Base-by-base conservation (phyloP, 257 asterid species). In the Coffea canephora region DNA sequence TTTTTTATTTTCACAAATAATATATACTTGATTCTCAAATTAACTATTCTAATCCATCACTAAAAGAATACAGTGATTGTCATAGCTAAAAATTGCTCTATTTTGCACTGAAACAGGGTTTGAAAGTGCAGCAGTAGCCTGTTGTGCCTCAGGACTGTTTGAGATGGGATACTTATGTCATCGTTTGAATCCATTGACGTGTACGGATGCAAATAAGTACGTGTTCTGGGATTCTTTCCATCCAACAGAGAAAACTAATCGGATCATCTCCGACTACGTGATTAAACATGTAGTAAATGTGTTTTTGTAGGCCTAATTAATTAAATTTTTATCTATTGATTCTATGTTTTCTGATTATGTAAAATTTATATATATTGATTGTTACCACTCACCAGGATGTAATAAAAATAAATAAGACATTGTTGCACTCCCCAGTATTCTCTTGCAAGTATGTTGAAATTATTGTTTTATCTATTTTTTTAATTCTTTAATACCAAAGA, bases 181-280 rank as follows among this genome's bases (percentile, higher is more conserved):
- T 80, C 73, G 85, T 48, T 2, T 90, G 79, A 95, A 88, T 45
- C 97, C 98, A 13, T 93, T 93, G 21, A 95, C 99, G 41, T 95
- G 99, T 80, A 68, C 89, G 0, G 97, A 95, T 81, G 99, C 99
- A 75, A 89, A 43, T 9, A 91, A 95, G 79, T 95, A 87, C 13
- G 91, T 93, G 0, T 95, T 95, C 69, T 95, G 98, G 98, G 99
- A 95, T 65, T 91, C 99, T 54, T 95, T 93, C 78, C 99, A 95
- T 81, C 98, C 97, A 3, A 91, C 97, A 0, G 87, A 94, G 87
- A 92, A 76, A 84, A 87, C 98, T 0, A 94, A 88, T 75, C 78
- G 67, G 55, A 84, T 94, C 72, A 77, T 92, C n/a, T 86, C 85
- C 34, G 90, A 86, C 39, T 83, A 89, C 79, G 43, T 94, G 10